These are phyloP conservation scores for Coemansia sp. DNA, from an alignment of 192 early-diverging fungal species.

Conservation along the genomic window DNA sequence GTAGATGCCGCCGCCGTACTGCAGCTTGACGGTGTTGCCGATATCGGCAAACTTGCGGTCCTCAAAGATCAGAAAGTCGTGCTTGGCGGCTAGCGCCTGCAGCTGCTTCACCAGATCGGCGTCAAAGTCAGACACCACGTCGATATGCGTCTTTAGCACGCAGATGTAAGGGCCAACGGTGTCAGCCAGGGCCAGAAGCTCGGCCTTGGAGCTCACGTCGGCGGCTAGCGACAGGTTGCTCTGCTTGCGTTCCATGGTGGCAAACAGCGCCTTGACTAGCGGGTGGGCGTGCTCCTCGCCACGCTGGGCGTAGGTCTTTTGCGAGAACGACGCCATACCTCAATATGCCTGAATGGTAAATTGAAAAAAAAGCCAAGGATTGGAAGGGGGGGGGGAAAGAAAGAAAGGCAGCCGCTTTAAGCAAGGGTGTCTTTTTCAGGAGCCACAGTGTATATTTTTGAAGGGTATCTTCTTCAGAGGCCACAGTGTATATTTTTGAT, in stretches of 20 bases:
- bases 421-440: too few relatives aligned
- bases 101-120: conserved; percentile 73
- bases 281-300: conserved; percentile 69
- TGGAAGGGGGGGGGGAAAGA: background rate
- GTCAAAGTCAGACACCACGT: conserved; percentile 94
- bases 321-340: conserved; percentile 45
- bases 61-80: conserved; percentile 97
- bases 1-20: conserved; percentile 90
- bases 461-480: too few relatives aligned
- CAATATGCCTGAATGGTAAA: background rate
- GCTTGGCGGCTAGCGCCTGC: conserved; percentile 70
- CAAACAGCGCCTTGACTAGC: conserved; percentile 70
- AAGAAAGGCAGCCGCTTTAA: background rate
- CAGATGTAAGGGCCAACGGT: conserved; percentile 92
- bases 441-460: too few relatives aligned
- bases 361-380: background rate
- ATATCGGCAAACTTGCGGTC: conserved; percentile 99
- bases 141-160: conserved; percentile 96
- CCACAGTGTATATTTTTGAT: background rate
- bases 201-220: conserved; percentile 85
- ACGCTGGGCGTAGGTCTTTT: conserved; percentile 64
- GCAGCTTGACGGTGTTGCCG: conserved; percentile 95
- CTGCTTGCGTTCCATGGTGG: conserved; percentile 85
- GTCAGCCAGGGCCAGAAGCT: conserved; percentile 85
- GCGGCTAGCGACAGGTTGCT: conserved; percentile 88